A percentile compares a stretch with the other conserved stretches of the same genome.
Conservation (phyloP, 1,284 basidiomycete genomes). For the Ceratobasidium sp. region DNA sequence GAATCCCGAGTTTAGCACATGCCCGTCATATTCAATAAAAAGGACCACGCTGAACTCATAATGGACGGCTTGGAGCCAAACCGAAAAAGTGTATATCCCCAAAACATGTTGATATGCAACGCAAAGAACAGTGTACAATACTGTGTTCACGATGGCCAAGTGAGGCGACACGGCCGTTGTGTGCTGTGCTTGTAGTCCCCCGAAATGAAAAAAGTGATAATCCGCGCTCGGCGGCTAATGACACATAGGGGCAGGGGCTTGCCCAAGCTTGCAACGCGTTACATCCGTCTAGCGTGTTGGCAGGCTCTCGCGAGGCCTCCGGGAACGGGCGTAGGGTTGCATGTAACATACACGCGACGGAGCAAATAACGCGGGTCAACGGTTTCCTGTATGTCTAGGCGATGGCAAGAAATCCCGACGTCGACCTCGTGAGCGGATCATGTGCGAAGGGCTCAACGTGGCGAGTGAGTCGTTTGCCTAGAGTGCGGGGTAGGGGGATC, state of each 20-base stretch:
- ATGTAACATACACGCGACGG: slow-evolving; percentile 20
- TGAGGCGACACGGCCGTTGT: slow-evolving; percentile 5
- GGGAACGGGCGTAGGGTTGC: slow-evolving; percentile 22
- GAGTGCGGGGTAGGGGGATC: slow-evolving; percentile 22
- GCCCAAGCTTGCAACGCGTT: neutral
- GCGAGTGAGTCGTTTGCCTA: neutral
- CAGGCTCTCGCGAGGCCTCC: neutral
- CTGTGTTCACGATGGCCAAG: slow-evolving; percentile 4
- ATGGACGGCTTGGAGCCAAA: neutral
- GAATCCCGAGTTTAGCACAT: neutral
- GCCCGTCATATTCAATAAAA: slow-evolving; percentile 8
- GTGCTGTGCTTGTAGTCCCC: neutral
- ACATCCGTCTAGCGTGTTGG: slow-evolving; percentile 9
- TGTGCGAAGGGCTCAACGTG: neutral
- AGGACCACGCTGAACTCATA: neutral
- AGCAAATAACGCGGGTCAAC: slow-evolving; percentile 1
- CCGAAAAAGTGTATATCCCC: neutral
- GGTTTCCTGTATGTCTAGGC: neutral
- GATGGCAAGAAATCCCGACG: neutral
- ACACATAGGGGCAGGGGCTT: slow-evolving; percentile 32
- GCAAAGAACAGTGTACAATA: neutral
- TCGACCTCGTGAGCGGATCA: slow-evolving; percentile 12
- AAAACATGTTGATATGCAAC: slow-evolving; percentile 7
- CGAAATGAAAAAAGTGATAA: slow-evolving; percentile 14
- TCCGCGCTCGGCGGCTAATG: slow-evolving; percentile 20